A percentile compares a stretch with the other conserved stretches of the same genome.
phyloP scores from a whole-genome alignment of 1,139 yeast species.

The Pichia sp. region DNA sequence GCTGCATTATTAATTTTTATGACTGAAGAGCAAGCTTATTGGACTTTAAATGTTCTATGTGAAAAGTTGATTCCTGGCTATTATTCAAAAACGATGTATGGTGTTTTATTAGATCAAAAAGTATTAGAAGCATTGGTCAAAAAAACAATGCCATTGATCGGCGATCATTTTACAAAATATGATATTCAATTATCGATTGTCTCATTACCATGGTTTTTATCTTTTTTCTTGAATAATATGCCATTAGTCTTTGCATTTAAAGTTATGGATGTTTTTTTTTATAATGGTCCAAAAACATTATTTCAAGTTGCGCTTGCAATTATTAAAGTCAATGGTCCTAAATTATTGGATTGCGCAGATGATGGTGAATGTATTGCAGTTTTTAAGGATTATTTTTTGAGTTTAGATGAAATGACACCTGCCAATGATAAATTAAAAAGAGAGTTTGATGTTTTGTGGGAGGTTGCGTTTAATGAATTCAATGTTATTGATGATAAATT shows the following conservation, averaged over 20 bases:
- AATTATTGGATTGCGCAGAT: slow-evolving; percentile 70
- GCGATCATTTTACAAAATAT: slow-evolving; percentile 70
- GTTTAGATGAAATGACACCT: slow-evolving; percentile 67
- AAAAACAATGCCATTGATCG: slow-evolving; percentile 80
- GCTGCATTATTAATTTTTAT: slow-evolving; percentile 90
- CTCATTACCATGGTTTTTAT: slow-evolving; percentile 93
- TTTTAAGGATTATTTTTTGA: slow-evolving; percentile 72
- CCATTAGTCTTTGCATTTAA: slow-evolving; percentile 91
- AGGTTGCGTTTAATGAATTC: slow-evolving; percentile 89
- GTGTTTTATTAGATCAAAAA: slow-evolving; percentile 86
- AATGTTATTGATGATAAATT: slow-evolving; percentile 69
- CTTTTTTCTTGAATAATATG: slow-evolving; percentile 86
- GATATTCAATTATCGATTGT: slow-evolving; percentile 95
- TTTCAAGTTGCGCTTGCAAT: slow-evolving; percentile 94
- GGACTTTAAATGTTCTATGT: slow-evolving; percentile 82
- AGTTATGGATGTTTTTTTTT: slow-evolving; percentile 82
- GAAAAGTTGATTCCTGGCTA: slow-evolving; percentile 89
- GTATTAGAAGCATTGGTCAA: slow-evolving; percentile 89
- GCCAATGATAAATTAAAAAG: slow-evolving; percentile 63
- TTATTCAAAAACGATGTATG: slow-evolving; percentile 96
- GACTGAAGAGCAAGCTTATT: slow-evolving; percentile 97
- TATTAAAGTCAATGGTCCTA: slow-evolving; percentile 79
- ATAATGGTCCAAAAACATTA: slow-evolving; percentile 82
- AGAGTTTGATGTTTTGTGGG: slow-evolving; percentile 82
- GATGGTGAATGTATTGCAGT: slow-evolving; percentile 89